A percentile compares a stretch with the other conserved stretches of the same genome.
Evolutionary conservation across 306 rosid genomes (phyloP).

Genomic region (Prunus fruticosa): DNA sequence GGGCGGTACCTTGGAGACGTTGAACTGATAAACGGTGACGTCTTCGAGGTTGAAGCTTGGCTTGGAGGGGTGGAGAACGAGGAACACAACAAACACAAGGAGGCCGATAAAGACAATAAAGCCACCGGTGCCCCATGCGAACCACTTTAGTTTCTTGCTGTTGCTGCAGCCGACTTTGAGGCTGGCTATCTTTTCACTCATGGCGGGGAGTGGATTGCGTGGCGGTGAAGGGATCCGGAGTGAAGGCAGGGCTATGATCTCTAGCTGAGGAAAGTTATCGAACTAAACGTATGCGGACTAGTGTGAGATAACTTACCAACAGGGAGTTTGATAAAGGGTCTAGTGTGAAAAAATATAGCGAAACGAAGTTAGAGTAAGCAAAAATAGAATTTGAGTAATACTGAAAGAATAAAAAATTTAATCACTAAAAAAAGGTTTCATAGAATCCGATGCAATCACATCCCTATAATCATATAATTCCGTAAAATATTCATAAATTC

Average conservation of each 20-base stretch:
- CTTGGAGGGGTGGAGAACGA: conserved; percentile 53
- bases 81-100: conserved; percentile 46
- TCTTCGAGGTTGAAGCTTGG: conserved; percentile 68
- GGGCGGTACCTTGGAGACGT: conserved; percentile 33
- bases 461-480: too few species aligned
- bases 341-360: not conserved
- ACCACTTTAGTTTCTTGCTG: not conserved
- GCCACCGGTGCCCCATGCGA: not conserved
- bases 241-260: not conserved
- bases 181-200: conserved; percentile 39
- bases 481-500: too few species aligned
- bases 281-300: not conserved
- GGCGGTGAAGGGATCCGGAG: not conserved
- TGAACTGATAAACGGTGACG: conserved; percentile 60
- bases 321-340: not conserved
- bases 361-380: not conserved
- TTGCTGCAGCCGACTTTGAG: not conserved
- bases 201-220: not conserved
- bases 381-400: not conserved
- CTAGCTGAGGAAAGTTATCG: not conserved
- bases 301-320: not conserved
- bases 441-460: too few species aligned
- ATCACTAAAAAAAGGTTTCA: too few species aligned
- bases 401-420: not conserved
- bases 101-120: conserved; percentile 33